Base-by-base conservation (phyloP, 2,329 filamentous ascomycete species). In the Aspergillus calidoustus region DNA sequence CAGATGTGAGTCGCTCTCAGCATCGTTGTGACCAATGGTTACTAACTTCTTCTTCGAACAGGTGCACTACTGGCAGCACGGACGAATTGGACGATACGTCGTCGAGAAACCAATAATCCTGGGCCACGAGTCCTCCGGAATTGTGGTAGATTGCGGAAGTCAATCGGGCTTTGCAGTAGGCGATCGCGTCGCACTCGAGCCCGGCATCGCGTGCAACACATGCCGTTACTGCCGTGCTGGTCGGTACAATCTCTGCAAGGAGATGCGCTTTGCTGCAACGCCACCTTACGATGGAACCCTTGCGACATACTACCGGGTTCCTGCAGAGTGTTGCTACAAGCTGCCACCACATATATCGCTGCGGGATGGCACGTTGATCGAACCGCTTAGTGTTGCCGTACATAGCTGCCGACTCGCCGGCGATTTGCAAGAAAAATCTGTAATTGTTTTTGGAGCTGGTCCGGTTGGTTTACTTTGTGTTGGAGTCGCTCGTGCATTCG, bases 191-290 rank as follows among this genome's bases (percentile, higher is more conserved):
- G 89, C 89, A 2, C 87, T 92, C 75, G 90, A 93, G 77, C 89
- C 90, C 31, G 89, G 89, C 60, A 80, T 89, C 49, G 87, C 88
- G 1, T 92, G 89, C 75, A 84, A 87, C 41, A 84, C 86, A 66
- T 97, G 93, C 82, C 73, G 77, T 46, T 80, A 86, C 67, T 97
- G 93, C 80, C 89, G 91, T 66, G 82, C 84, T 50, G 93, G 93
- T 56, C 84, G 87, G 66, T 97, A 97, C 82, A 96, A 97, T 76
- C 87, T 97, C 28, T 97, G 93, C 79, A 83, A 85, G 1, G 84
- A 89, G 43, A 96, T 97, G 91, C 80, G 80, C 25, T 97, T 97
- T 73, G 93, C 93, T 44, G 93, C 93, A 0, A 97, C 93, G 11
- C 93, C 93, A 9, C 93, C 93, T 1, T 87, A 89, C 75, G 88